Evolutionary conservation across 2,329 filamentous ascomycete species (phyloP), one percentile per base, ranked within the genome.

Genomic region (Dryadomyces quercus-mongolicae): DNA sequence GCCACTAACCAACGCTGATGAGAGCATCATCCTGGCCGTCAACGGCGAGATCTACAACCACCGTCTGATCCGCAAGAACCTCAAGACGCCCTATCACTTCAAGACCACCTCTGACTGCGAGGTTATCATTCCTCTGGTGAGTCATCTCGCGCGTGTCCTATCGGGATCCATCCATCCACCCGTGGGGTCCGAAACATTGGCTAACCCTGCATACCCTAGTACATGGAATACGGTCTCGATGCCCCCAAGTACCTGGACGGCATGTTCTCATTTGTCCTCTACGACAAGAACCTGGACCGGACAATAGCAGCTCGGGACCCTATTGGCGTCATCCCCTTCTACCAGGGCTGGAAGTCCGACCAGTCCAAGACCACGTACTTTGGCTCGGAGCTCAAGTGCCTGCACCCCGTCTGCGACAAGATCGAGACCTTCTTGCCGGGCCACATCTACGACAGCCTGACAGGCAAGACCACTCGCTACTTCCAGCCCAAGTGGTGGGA

Each of bases 31-130:
- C 60, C 82, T 98, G 58, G 92, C 93, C 60, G 93, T 97, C 81
- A 98, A 98, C 72, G 93, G 93, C 72, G 93, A 98, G 71, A 98
- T 98, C 69, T 98, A 98, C 80, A 98, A 98, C 83, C 93, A 98
- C 75, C 87, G 92, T 68, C 81, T 95, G 65, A 78, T 98, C 66
- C 86, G 93, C 68, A 97, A 96, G 74, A 76, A 77, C 63, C 76
- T 96, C 64, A 88, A 88, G 73, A 82, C 76, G 57, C 80, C 84
- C 42, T 96, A 96, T 72, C 85, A 91, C 71, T 98, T 97, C 84
- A 96, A 96, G 84, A 98, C 93, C 61, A 86, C 93, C 67, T 97
- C 92, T 42, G 93, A 98, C 68, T 98, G 93, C 73, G 93, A 98
- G 73, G 92, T 98, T 67, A 95, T 98, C 71, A 95, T 98, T 67